A percentile compares a stretch with the other conserved stretches of the same genome.
Conservation (phyloP, 1,284 basidiomycete genomes). For the Peniophora sp. region DNA sequence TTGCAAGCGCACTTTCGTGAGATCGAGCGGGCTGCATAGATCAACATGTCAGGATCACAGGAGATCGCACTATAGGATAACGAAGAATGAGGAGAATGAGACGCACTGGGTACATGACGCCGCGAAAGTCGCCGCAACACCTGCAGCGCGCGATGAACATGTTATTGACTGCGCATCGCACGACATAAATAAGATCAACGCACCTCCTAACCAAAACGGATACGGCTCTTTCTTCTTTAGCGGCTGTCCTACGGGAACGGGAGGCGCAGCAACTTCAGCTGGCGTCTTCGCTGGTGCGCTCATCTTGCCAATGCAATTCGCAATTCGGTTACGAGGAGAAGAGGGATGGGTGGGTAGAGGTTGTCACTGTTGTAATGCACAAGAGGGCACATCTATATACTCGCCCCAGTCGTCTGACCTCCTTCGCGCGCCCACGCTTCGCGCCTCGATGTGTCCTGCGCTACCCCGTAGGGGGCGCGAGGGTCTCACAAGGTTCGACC, state of each 20-base stretch:
- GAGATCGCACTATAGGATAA: neutral
- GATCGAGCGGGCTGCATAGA: constrained; percentile 60
- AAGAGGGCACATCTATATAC: too few species aligned
- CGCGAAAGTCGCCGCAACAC: constrained; percentile 74
- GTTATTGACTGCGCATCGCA: neutral
- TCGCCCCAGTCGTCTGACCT: too few species aligned
- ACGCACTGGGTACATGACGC: constrained; percentile 74
- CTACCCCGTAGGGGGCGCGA: too few species aligned
- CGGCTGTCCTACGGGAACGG: constrained; percentile 7
- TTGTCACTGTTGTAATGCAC: too few species aligned
- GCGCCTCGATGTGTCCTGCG: too few species aligned
- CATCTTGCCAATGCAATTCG: constrained; percentile 4
- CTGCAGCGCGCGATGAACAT: constrained; percentile 23
- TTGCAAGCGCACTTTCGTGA: constrained; percentile 84
- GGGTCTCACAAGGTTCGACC: too few species aligned
- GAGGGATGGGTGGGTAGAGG: too few species aligned
- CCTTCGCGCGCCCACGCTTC: too few species aligned
- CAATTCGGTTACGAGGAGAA: too few species aligned
- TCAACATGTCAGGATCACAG: neutral
- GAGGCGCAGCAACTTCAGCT: constrained; percentile 5
- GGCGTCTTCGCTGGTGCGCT: constrained; percentile 1
- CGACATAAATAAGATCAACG: constrained; percentile 15
- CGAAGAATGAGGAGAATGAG: neutral
- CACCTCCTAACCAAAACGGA: constrained; percentile 79
- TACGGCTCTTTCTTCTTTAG: constrained; percentile 56